A percentile compares a stretch with the other conserved stretches of the same genome.
These are phyloP conservation scores for Diplodia sapinea DNA, from an alignment of 2,329 filamentous ascomycete species.

Conservation along the genomic window DNA sequence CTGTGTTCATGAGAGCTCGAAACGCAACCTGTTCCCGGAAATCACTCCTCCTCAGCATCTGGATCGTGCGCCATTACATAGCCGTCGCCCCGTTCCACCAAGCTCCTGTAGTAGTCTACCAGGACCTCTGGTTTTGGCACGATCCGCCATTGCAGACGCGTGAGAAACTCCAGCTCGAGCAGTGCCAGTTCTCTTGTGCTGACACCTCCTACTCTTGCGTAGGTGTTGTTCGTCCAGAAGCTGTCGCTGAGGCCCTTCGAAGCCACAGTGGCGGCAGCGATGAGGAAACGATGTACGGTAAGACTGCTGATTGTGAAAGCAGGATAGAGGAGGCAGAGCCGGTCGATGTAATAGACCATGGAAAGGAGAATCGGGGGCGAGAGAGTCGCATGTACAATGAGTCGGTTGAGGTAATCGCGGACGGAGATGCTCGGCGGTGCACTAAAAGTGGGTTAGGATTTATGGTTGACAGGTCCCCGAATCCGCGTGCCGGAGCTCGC, in stretches of 20 bases:
- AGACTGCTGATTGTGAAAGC: slow-evolving; percentile 96
- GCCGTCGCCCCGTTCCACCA: slow-evolving; percentile 72
- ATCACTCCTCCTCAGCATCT: slow-evolving; percentile 5
- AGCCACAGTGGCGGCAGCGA: slow-evolving; percentile 92
- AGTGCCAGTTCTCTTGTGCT: slow-evolving; percentile 87
- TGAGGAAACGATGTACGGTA: slow-evolving; percentile 96
- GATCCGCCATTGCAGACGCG: slow-evolving; percentile 93
- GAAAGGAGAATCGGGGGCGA: slow-evolving; percentile 93
- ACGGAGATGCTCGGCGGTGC: slow-evolving; percentile 92
- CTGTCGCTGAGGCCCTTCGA: slow-evolving; percentile 95
- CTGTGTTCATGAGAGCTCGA: background rate
- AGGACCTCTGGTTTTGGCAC: slow-evolving; percentile 93
- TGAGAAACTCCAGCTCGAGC: slow-evolving; percentile 90
- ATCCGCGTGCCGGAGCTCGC: background rate
- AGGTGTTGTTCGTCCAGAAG: slow-evolving; percentile 98
- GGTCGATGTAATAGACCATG: slow-evolving; percentile 99
- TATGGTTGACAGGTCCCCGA: slow-evolving; percentile 15
- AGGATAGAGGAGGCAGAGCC: slow-evolving; percentile 87
- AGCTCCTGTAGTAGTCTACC: slow-evolving; percentile 87
- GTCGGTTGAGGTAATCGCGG: slow-evolving; percentile 86
- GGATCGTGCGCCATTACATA: slow-evolving; percentile 56
- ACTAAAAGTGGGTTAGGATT: slow-evolving; percentile 41
- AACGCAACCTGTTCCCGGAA: background rate
- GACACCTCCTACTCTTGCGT: slow-evolving; percentile 91
- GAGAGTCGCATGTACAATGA: slow-evolving; percentile 92